Evolutionary conservation across 108 stramenopile genomes (phyloP).

Genomic region (Thalassiosira profunda): DNA sequence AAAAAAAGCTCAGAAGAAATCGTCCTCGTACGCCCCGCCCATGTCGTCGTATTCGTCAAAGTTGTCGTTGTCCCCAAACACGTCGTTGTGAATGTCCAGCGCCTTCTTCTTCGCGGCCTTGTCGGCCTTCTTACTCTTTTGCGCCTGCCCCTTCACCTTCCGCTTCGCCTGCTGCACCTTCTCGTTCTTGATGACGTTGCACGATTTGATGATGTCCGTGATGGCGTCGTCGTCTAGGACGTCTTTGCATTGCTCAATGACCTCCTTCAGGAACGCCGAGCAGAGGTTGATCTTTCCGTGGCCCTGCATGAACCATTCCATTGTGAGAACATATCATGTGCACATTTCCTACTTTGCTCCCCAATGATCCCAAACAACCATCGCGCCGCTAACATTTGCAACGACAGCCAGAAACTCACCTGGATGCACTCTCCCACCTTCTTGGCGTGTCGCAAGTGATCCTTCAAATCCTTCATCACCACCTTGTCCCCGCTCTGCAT

Average conservation of each 20-base stretch:
- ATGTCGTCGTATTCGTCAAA: slow-evolving; percentile 89
- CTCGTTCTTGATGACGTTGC: slow-evolving; percentile 94
- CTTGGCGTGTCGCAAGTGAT: slow-evolving; percentile 90
- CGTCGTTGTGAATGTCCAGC: slow-evolving; percentile 67
- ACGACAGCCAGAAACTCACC: slow-evolving; percentile 44
- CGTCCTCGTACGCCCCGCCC: slow-evolving; percentile 88
- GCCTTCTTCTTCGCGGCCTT: slow-evolving; percentile 85
- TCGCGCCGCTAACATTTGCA: background rate
- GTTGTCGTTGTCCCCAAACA: slow-evolving; percentile 89
- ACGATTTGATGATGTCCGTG: slow-evolving; percentile 87
- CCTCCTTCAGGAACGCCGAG: slow-evolving; percentile 82
- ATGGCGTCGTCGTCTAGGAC: slow-evolving; percentile 88
- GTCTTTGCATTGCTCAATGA: slow-evolving; percentile 81
- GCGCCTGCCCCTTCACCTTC: slow-evolving; percentile 91
- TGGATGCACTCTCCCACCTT: slow-evolving; percentile 79
- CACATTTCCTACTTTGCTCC: background rate
- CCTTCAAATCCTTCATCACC: slow-evolving; percentile 86
- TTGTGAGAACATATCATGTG: slow-evolving; percentile 2
- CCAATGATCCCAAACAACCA: no score
- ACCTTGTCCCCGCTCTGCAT: slow-evolving; percentile 72
- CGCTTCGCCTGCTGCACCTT: slow-evolving; percentile 86
- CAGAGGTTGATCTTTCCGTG: slow-evolving; percentile 88
- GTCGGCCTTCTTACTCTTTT: slow-evolving; percentile 90
- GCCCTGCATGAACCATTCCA: slow-evolving; percentile 30
- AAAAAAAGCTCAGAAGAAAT: slow-evolving; percentile 90